Conservation (phyloP, 73 alveolate species). For the Blepharisma japonicum region DNA sequence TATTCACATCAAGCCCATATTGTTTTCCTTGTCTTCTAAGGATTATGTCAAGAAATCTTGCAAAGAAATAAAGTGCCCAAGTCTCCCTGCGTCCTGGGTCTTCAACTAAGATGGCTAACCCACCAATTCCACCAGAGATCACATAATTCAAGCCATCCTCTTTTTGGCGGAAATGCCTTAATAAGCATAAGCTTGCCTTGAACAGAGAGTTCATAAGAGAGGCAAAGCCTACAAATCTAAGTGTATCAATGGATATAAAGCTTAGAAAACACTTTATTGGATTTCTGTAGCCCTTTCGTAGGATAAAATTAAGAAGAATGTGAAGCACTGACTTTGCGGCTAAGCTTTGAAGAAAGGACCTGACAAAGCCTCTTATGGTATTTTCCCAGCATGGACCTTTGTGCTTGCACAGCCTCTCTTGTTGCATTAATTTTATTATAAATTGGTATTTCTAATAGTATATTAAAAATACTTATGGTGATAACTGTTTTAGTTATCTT, state of each 20-base stretch:
- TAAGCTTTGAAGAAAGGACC: not conserved
- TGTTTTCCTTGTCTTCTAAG: conserved; percentile 10
- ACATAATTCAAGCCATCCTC: conserved; percentile 20
- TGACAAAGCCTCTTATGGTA: conserved; percentile 13
- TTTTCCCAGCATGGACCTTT: conserved; percentile 23
- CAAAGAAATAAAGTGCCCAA: conserved; percentile 20
- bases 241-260: not conserved
- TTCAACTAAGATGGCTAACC: not conserved
- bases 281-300: conserved; percentile 23
- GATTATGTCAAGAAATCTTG: conserved; percentile 4
- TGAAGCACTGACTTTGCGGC: conserved; percentile 21
- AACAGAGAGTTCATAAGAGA: not conserved
- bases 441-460: too few species aligned
- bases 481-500: too few species aligned
- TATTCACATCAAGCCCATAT: conserved; percentile 8
- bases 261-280: not conserved
- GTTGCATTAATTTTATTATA: not conserved
- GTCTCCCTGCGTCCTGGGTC: conserved; percentile 1
- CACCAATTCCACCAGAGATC: not conserved
- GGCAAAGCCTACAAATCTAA: conserved; percentile 5
- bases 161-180: conserved; percentile 5
- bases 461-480: too few species aligned
- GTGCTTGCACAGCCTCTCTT: conserved; percentile 20
- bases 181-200: not conserved
- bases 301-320: not conserved